Evolutionary conservation across 2,329 filamentous ascomycete species (phyloP).

Genomic region (Exophiala calicioides): DNA sequence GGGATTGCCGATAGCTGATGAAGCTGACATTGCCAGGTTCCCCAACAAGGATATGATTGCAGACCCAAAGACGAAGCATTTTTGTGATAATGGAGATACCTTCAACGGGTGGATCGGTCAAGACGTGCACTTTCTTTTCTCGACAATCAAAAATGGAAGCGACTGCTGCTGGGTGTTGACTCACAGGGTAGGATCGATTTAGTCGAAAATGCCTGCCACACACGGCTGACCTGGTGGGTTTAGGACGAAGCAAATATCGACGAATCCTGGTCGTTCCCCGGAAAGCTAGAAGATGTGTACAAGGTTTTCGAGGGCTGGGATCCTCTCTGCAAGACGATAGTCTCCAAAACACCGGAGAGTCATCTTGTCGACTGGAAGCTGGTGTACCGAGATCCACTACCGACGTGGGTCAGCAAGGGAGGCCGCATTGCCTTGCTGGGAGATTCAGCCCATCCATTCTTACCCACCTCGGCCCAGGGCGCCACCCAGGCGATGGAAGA

Average conservation of each 20-base stretch:
- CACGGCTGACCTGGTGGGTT: not conserved
- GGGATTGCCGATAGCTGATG: slow-evolving; percentile 45
- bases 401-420: slow-evolving; percentile 40
- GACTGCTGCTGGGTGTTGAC: slow-evolving; percentile 31
- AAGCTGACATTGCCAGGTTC: slow-evolving; percentile 17
- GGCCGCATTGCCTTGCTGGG: slow-evolving; percentile 51
- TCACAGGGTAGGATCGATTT: slow-evolving; percentile 20
- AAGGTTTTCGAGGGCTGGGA: slow-evolving; percentile 56
- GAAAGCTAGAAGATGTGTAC: slow-evolving; percentile 51
- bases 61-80: slow-evolving; percentile 25
- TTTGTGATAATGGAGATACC: slow-evolving; percentile 28
- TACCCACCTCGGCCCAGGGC: slow-evolving; percentile 52
- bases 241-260: slow-evolving; percentile 56
- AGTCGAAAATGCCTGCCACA: not conserved
- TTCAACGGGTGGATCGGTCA: slow-evolving; percentile 42
- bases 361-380: slow-evolving; percentile 27
- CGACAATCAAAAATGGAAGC: slow-evolving; percentile 29
- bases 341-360: slow-evolving; percentile 29
- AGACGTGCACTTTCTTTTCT: slow-evolving; percentile 37
- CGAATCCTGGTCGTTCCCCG: slow-evolving; percentile 51
- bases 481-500: slow-evolving; percentile 55
- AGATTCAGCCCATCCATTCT: slow-evolving; percentile 54
- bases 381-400: slow-evolving; percentile 27
- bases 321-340: slow-evolving; percentile 38
- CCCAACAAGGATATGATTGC: slow-evolving; percentile 36